These are phyloP conservation scores for Oxyria digyna DNA, from an alignment of 148 eudicot species.

Conservation along the genomic window DNA sequence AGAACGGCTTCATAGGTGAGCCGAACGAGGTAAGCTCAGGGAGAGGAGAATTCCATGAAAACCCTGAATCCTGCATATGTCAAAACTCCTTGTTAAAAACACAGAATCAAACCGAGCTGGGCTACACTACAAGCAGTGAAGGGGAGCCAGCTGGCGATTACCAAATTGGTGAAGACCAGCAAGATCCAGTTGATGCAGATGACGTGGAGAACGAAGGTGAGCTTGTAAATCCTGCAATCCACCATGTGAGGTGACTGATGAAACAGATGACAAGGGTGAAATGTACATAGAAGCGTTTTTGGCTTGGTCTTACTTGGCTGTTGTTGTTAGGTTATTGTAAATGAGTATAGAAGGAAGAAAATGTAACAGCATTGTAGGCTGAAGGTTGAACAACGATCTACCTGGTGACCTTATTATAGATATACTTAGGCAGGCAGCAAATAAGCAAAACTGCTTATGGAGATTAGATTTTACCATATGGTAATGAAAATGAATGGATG, in stretches of 20 bases:
- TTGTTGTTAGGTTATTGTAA: background rate
- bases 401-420: background rate
- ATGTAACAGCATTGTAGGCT: background rate
- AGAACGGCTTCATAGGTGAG: slow-evolving; percentile 94
- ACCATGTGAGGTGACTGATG: background rate
- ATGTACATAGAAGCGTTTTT: background rate
- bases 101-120: slow-evolving; percentile 10
- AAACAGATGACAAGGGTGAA: background rate
- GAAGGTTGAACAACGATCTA: background rate
- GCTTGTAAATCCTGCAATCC: slow-evolving; percentile 5
- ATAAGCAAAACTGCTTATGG: background rate
- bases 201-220: background rate
- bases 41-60: slow-evolving; percentile 76
- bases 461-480: background rate
- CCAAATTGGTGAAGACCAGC: background rate
- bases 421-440: background rate
- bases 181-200: background rate
- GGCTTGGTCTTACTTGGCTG: background rate
- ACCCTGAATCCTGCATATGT: slow-evolving; percentile 79
- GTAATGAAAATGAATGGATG: background rate
- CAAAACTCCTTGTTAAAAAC: slow-evolving; percentile 28
- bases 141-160: slow-evolving; percentile 10
- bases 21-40: slow-evolving; percentile 83
- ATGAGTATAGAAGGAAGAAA: background rate
- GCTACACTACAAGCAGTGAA: slow-evolving; percentile 5